Evolutionary conservation across 306 rosid genomes (phyloP).

Genomic region (Trifolium pratense): DNA sequence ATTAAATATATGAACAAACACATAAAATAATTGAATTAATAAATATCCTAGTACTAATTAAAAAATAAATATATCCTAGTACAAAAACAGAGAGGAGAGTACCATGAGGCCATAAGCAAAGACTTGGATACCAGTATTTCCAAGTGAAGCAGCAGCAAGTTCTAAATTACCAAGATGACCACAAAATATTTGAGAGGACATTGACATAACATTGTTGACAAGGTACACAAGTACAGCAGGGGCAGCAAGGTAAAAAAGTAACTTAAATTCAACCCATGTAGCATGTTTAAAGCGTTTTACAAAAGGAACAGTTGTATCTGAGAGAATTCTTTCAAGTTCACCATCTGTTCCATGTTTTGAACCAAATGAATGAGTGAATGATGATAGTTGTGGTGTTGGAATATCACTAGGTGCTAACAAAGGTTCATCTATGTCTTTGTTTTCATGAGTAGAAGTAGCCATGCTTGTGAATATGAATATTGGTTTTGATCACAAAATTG

Average conservation of each 20-base stretch:
- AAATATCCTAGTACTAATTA: not conserved
- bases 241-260: slow-evolving; percentile 61
- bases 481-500: no score
- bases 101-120: slow-evolving; percentile 84
- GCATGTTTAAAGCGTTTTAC: slow-evolving; percentile 44
- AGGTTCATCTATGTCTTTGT: slow-evolving; percentile 35
- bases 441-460: not conserved
- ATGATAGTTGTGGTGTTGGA: not conserved
- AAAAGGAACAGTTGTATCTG: slow-evolving; percentile 47
- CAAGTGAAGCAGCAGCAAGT: slow-evolving; percentile 81
- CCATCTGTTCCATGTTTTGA: slow-evolving; percentile 35
- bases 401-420: slow-evolving; percentile 6
- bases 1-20: not conserved
- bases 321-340: slow-evolving; percentile 65
- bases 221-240: slow-evolving; percentile 68
- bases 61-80: no score
- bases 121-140: slow-evolving; percentile 74
- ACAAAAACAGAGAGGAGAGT: not conserved
- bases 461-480: not conserved
- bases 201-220: slow-evolving; percentile 68
- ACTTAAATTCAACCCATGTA: slow-evolving; percentile 60
- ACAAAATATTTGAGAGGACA: slow-evolving; percentile 69
- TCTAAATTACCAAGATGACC: slow-evolving; percentile 79
- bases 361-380: no score
- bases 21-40: no score